Base-by-base conservation (phyloP, 2,329 filamentous ascomycete genomes). In the Hypoxylon sp. region DNA sequence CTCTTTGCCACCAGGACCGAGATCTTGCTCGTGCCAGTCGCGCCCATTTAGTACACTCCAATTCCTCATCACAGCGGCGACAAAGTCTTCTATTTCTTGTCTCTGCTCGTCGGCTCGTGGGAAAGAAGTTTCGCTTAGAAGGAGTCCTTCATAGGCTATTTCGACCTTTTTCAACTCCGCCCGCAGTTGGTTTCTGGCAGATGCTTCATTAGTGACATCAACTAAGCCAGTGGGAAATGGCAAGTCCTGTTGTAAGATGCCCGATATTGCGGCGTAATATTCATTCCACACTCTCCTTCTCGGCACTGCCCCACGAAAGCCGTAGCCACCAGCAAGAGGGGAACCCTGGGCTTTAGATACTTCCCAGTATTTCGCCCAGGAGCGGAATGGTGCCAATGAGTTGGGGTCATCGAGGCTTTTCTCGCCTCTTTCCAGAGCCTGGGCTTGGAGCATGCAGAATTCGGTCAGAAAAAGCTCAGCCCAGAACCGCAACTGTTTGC, bases 11-110 rank as follows among this genome's bases (percentile, higher is more conserved):
- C 92, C 93, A 73, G 90, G 88, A 2, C 93, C 94, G 27, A 97
- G 84, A 70, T 97, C 93, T 57, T 88, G 82, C 68, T 97, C 91
- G 43, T 84, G 86, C 94, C 94, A 97, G 14, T 87, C 87, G 27
- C 90, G 87, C 6, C 94, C 92, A 71, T 91, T 93, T 6, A 97
- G 79, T 32, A 96, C 83, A 52, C 87, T 83, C 96, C 96, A 99
- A 76, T 98, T 98, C 69, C 83, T 84, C 75, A 97, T 90, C 8
- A 93, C 91, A 57, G 90, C 86, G 68, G 91, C 87, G 19, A 94
- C 89, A 84, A 96, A 98, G 7, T 83, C 82, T 76, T 98, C 95
- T 2, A 98, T 87, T 74, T 95, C 91, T 46, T 86, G 82, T 62
- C 94, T 93, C 54, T 88, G 85, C 73, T 96, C 89, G 43, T 92